Base-by-base conservation (phyloP, 2,329 filamentous ascomycete genomes). In the Metarhizium anisopliae region DNA sequence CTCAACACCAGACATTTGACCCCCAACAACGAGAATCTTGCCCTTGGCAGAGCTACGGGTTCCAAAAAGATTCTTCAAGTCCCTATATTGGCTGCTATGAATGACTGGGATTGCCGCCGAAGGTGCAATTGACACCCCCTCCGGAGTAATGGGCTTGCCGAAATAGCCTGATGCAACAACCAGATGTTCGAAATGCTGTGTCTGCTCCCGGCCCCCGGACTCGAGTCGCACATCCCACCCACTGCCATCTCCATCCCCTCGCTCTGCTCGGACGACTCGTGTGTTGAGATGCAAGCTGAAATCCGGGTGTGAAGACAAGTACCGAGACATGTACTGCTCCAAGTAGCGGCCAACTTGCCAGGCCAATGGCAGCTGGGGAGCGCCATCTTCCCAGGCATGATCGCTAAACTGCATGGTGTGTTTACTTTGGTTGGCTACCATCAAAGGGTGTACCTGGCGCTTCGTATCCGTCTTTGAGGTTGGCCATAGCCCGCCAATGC, bases 1-100 rank as follows among this genome's bases (percentile, higher is more conserved):
- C 72, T 95, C 90, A 5, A 88, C 81, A 0, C 89, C 89, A 2
- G 89, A 93, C 79, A 94, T 91, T 63, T 91, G 88, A 0, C 89
- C 89, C 0, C 90, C 90, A 1, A 91, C 81, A 0, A 95, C 76
- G 1, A 90, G 75, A 16, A 94, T 83, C 63, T 85, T 89, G 18
- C 81, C 80, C 1, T 75, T 75, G 0, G 64, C 62, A 4, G 59
- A 55, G 2, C 72, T 66, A 0, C 69, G 62, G 11, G 69, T 65
- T 0, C 69, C 71, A 1, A 86, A 62, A 2, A 86, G 67, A 8
- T 66, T 67, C 32, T 76, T 63, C 2, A 87, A 68, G 54, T 79
- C 74, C 3, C 85, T 76, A 53, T 90, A 85, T 32, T 78, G 70
- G 51, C 86, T 87, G 69, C 86, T 91, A 67, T 92, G 88, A 0